Percentiles rank a stretch among this genome's conserved stretches.
These are phyloP conservation scores for Rhodocollybia butyracea DNA, from an alignment of 768 basidiomycete species.

Conservation along the genomic window DNA sequence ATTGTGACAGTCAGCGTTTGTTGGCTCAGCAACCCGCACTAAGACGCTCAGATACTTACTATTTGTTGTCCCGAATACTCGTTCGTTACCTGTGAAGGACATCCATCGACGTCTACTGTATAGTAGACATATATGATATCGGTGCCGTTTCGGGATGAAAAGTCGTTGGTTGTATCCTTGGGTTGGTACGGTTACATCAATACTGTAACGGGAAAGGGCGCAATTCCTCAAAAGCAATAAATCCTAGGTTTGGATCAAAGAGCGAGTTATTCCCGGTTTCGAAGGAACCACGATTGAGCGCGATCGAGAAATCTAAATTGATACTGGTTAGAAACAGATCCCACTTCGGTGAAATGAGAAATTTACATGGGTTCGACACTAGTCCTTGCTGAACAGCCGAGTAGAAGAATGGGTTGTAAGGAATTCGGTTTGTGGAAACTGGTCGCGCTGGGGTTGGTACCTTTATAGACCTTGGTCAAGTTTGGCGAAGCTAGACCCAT, in stretches of 20 bases:
- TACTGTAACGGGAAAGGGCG: conserved; percentile 15
- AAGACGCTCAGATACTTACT: background rate
- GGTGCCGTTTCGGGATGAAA: conserved; percentile 12
- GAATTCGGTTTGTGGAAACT: conserved; percentile 2
- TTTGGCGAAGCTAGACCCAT: conserved; percentile 20
- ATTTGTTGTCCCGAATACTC: conserved; percentile 1
- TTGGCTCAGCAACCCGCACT: conserved; percentile 13
- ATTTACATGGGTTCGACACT: conserved; percentile 14
- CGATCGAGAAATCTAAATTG: conserved; percentile 22
- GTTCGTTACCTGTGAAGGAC: conserved; percentile 14
- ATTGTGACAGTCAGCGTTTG: background rate
- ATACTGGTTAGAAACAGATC: background rate
- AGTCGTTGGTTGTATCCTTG: conserved; percentile 15
- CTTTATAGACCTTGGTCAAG: conserved; percentile 18
- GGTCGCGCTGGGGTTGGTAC: conserved; percentile 17
- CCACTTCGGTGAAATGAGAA: background rate
- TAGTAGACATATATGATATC: conserved; percentile 15
- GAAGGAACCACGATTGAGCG: conserved; percentile 17
- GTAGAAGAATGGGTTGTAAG: conserved; percentile 17
- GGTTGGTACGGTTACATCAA: conserved; percentile 15
- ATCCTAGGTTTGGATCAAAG: conserved; percentile 18
- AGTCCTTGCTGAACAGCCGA: conserved; percentile 13
- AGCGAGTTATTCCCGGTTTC: conserved; percentile 14
- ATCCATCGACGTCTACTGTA: conserved; percentile 16
- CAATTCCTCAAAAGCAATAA: conserved; percentile 22